Evolutionary conservation across 345 rosid species (phyloP).

Genomic region (Anastatica hierochuntica): DNA sequence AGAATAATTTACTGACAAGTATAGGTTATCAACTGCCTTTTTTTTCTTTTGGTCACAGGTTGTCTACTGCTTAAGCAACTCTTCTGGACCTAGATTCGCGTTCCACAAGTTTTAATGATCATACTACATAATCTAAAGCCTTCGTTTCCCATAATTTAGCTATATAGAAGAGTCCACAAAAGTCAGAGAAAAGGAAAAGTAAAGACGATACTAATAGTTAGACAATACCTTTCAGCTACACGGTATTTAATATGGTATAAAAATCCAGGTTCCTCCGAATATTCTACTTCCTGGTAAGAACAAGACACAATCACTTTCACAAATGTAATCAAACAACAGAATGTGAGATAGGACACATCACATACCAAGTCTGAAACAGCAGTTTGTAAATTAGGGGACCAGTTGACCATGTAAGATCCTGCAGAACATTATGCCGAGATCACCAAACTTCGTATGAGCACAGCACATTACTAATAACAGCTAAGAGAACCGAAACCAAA

Average conservation of each 20-base stretch:
- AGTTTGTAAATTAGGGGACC: slow-evolving; percentile 98
- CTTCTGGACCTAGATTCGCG: not conserved
- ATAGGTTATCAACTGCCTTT: no score
- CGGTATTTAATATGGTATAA: slow-evolving; percentile 90
- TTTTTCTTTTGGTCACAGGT: no score
- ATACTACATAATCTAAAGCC: slow-evolving; percentile 5
- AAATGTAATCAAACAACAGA: slow-evolving; percentile 4
- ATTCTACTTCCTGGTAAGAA: slow-evolving; percentile 80
- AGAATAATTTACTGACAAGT: not conserved
- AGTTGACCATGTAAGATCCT: slow-evolving; percentile 98
- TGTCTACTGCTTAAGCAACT: slow-evolving; percentile 3
- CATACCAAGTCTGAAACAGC: slow-evolving; percentile 98
- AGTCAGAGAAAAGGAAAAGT: no score
- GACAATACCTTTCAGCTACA: slow-evolving; percentile 77
- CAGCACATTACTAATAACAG: not conserved
- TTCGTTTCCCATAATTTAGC: not conserved
- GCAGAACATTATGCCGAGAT: slow-evolving; percentile 16
- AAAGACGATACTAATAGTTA: slow-evolving; percentile 1
- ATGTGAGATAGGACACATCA: slow-evolving; percentile 24
- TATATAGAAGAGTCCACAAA: no score
- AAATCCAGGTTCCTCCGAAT: slow-evolving; percentile 86
- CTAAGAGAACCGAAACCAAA: not conserved
- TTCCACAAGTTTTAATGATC: not conserved
- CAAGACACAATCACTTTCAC: slow-evolving; percentile 10
- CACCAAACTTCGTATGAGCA: slow-evolving; percentile 3